Percentiles rank a stretch among this genome's conserved stretches.
Evolutionary conservation across 2,329 filamentous ascomycete genomes (phyloP).

Genomic region (Alternaria sp.): DNA sequence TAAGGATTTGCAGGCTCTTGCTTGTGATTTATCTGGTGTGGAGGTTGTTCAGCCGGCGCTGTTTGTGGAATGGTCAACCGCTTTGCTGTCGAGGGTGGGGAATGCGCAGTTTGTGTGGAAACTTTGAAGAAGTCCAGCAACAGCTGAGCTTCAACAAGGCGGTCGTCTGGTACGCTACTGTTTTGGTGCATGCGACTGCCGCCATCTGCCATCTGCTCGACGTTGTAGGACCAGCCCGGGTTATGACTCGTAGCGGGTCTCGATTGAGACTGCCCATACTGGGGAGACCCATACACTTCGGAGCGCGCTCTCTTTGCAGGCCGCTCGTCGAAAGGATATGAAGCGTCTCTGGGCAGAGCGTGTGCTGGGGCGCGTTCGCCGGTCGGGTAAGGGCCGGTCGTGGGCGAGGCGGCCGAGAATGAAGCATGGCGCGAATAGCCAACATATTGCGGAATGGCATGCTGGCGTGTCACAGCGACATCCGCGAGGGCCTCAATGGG

Average conservation of each 20-base stretch:
- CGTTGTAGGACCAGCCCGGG: slow-evolving; percentile 50
- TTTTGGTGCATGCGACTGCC: slow-evolving; percentile 44
- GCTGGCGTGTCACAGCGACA: slow-evolving; percentile 50
- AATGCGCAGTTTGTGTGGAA: slow-evolving; percentile 40
- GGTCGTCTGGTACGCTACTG: slow-evolving; percentile 45
- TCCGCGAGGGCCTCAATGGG: slow-evolving; percentile 58
- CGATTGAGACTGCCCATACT: slow-evolving; percentile 48
- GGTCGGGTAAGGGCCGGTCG: slow-evolving; percentile 26
- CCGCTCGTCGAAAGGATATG: slow-evolving; percentile 52
- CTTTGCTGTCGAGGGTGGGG: slow-evolving; percentile 40
- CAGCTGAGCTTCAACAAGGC: slow-evolving; percentile 57
- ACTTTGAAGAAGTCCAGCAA: slow-evolving; percentile 55
- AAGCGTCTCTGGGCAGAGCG: slow-evolving; percentile 21
- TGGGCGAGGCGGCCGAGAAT: slow-evolving; percentile 32
- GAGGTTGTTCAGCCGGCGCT: slow-evolving; percentile 16
- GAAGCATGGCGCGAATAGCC: slow-evolving; percentile 34
- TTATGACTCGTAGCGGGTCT: slow-evolving; percentile 60
- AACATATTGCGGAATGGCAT: slow-evolving; percentile 46
- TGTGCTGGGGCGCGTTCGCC: slow-evolving; percentile 37
- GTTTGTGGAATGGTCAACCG: slow-evolving; percentile 40
- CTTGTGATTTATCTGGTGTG: slow-evolving; percentile 18
- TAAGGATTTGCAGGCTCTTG: slow-evolving; percentile 23
- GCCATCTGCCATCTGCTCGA: slow-evolving; percentile 50
- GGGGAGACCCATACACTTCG: slow-evolving; percentile 60
- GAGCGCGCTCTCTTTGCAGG: slow-evolving; percentile 69